Evolutionary conservation across 768 basidiomycete species (phyloP).

Genomic region (Pluteus cervinus): DNA sequence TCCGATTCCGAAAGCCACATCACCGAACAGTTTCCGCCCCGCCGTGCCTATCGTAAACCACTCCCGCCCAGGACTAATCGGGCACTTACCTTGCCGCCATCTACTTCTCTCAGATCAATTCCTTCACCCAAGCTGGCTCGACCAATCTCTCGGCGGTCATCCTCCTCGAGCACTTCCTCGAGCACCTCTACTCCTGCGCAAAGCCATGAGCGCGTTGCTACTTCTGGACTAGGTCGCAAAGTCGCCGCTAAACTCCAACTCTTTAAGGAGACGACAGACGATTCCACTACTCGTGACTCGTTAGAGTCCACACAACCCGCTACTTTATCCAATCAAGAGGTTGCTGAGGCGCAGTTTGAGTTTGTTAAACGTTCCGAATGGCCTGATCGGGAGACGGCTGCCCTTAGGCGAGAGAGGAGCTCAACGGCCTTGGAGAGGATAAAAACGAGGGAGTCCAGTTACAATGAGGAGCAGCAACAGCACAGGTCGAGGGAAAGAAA

Average conservation of each 20-base stretch:
- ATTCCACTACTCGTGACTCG: conserved; percentile 19
- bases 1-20: conserved; percentile 41
- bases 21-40: conserved; percentile 33
- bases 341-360: conserved; percentile 66
- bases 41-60: conserved; percentile 20
- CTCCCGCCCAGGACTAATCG: conserved; percentile 32
- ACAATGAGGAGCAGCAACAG: conserved; percentile 21
- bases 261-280: conserved; percentile 65
- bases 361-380: conserved; percentile 83
- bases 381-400: conserved; percentile 75
- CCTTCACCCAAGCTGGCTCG: conserved; percentile 24
- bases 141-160: conserved; percentile 28
- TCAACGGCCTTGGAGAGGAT: conserved; percentile 51
- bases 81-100: conserved; percentile 20
- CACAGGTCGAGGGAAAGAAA: conserved; percentile 28
- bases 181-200: conserved; percentile 26
- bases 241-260: conserved; percentile 78
- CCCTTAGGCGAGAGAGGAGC: conserved; percentile 64
- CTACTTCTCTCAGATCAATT: conserved; percentile 18
- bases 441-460: conserved; percentile 42
- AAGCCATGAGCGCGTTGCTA: conserved; percentile 22
- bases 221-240: conserved; percentile 64
- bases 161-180: conserved; percentile 24
- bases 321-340: conserved; percentile 42
- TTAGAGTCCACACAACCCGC: no score